Conservation (phyloP, 164 flowering plant species). For the Nymphaea colorata region DNA sequence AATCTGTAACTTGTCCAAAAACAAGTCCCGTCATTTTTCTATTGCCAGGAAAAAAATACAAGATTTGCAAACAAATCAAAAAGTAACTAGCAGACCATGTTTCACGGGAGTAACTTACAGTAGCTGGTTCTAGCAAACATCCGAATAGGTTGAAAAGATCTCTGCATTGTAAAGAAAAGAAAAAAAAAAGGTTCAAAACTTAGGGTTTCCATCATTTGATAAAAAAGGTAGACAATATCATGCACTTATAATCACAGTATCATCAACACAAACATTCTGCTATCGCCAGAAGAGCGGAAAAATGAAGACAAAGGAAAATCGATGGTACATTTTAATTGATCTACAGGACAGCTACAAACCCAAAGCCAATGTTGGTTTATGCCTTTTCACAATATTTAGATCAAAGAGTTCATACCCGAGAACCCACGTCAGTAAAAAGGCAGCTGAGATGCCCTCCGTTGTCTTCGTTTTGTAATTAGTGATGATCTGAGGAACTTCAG, state of each 20-base stretch:
- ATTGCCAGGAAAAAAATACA: too few relatives aligned
- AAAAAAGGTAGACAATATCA: not conserved
- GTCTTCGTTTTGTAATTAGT: not conserved
- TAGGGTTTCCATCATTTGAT: not conserved
- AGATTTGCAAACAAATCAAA: too few relatives aligned
- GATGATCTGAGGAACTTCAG: conserved; percentile 3
- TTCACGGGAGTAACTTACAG: conserved; percentile 34
- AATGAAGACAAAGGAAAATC: not conserved
- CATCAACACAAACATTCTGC: not conserved
- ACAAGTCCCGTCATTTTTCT: too few relatives aligned
- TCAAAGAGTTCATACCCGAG: not conserved
- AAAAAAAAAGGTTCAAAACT: not conserved
- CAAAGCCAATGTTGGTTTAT: not conserved
- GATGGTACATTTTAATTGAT: too few relatives aligned
- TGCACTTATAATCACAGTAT: not conserved
- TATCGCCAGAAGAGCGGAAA: not conserved
- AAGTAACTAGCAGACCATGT: too few relatives aligned
- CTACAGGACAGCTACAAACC: too few relatives aligned
- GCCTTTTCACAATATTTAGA: not conserved
- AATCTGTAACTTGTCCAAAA: too few relatives aligned
- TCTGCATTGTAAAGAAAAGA: conserved; percentile 22
- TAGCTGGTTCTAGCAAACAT: conserved; percentile 66
- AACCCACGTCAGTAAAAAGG: conserved; percentile 1
- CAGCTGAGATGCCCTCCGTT: not conserved
- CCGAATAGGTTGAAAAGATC: conserved; percentile 69